A percentile compares a stretch with the other conserved stretches of the same genome.
These are phyloP conservation scores for Schwanniomyces sp. DNA, from an alignment of 805 yeast species.

Conservation along the genomic window DNA sequence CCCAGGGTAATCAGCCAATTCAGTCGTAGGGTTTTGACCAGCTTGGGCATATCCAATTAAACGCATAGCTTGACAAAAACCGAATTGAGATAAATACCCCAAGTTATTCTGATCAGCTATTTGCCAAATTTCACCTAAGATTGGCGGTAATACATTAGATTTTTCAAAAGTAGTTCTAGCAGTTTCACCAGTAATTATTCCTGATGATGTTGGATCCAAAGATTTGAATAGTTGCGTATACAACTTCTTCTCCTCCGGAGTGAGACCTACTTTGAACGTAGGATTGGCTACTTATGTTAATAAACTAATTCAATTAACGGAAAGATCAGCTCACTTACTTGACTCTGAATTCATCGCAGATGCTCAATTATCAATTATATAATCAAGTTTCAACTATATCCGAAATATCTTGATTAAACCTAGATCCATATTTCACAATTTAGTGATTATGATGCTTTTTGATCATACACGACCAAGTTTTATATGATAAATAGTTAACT, in stretches of 20 bases:
- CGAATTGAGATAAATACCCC: conserved; percentile 79
- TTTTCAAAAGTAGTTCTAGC: conserved; percentile 83
- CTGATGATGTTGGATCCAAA: conserved; percentile 76
- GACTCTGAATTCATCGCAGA: background rate
- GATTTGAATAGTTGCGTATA: conserved; percentile 76
- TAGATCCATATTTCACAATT: background rate
- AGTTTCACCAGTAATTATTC: conserved; percentile 84
- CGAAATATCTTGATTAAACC: background rate
- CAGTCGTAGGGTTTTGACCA: conserved; percentile 56
- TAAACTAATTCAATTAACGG: background rate
- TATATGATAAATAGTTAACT: background rate
- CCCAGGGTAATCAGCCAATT: conserved; percentile 56
- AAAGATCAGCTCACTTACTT: conserved; percentile 2
- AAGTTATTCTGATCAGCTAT: conserved; percentile 84
- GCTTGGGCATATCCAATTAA: conserved; percentile 83
- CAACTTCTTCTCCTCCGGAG: conserved; percentile 74
- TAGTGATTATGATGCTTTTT: background rate
- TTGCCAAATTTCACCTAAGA: conserved; percentile 92
- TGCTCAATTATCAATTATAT: background rate
- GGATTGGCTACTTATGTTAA: conserved; percentile 19
- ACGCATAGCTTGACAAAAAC: conserved; percentile 85
- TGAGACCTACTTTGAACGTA: conserved; percentile 46
- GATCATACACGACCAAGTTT: background rate
- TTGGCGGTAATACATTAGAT: conserved; percentile 75
- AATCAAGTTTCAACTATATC: background rate